Base-by-base conservation (phyloP, 257 asterid genomes). In the Gardenia jasminoides region DNA sequence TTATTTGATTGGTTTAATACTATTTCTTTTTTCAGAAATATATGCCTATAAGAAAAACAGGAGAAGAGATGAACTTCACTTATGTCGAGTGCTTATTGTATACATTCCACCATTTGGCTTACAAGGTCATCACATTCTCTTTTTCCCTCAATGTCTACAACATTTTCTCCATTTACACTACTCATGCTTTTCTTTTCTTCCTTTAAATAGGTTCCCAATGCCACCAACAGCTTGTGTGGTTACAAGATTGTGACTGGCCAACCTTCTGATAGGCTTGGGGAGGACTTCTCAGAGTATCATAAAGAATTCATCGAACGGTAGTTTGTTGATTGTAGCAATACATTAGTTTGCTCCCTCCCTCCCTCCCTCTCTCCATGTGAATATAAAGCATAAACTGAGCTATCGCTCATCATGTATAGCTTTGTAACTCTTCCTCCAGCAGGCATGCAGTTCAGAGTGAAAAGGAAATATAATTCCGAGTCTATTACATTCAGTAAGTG, bases 261-360 rank as follows among this genome's bases (percentile, higher is more conserved):
- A 84, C 98, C 98, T 6, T 94, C 98, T 66, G 98, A 94, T 86
- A 90, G 97, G 91, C 96, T 94, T 70, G 98, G 98, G 84, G 98
- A 92, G 90, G 98, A 94, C 89, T 94, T 94, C 88, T 91, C 98
- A 1, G 94, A 88, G 52, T 85, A 83, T 74, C 85, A 88, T 80
- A 92, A 89, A 86, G 97, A 91, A 80, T 88, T 94, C 84, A 85
- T 86, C 1, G 98, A 91, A 83, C 88, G 98, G 98, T 91, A 86
- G 74, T 81, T 84, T 80, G 64, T 76, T 78, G 56, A 50, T 50
- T 48, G n/a, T 77, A 52, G 33, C 43, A 22, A 26, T 16, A 39
- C 64, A 19, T 66, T 70, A 36, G 47, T 66, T 50, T 36, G 16
- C 39, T 70, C 48, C 31, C 15, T 8, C 4, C 11, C 75, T 26